Conservation (phyloP, 257 asterid genomes). For the Salvia miltiorrhiza region DNA sequence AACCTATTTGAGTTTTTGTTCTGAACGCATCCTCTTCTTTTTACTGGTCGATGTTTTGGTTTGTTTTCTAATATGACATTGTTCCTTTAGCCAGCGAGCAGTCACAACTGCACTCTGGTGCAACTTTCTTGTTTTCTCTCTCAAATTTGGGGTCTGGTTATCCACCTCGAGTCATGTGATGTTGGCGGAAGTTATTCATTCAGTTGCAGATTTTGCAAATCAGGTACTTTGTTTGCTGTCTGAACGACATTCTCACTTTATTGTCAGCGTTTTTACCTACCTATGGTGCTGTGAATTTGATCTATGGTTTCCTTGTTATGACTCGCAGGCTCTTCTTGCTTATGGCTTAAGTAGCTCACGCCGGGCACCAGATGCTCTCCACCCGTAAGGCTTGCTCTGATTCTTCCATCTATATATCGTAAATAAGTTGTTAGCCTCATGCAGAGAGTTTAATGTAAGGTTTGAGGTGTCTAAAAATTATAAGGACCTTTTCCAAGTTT, state of each 20-base stretch:
- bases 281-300: slow-evolving; percentile 14
- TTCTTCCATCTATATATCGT: background rate
- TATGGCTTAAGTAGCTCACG: slow-evolving; percentile 95
- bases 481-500: background rate
- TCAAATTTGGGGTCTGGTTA: slow-evolving; percentile 94
- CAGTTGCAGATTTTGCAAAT: slow-evolving; percentile 92
- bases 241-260: background rate
- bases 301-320: slow-evolving; percentile 17
- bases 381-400: slow-evolving; percentile 67
- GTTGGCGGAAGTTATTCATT: slow-evolving; percentile 89
- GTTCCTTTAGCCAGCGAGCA: slow-evolving; percentile 78
- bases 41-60: slow-evolving; percentile 8
- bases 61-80: slow-evolving; percentile 18
- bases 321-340: slow-evolving; percentile 82
- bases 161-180: slow-evolving; percentile 94
- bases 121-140: slow-evolving; percentile 93
- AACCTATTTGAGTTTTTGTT: background rate
- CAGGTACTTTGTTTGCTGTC: slow-evolving; percentile 48
- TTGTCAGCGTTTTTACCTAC: slow-evolving; percentile 10
- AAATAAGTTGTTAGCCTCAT: slow-evolving; percentile 2
- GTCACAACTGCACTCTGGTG: slow-evolving; percentile 95
- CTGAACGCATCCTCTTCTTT: slow-evolving; percentile 7
- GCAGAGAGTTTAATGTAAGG: background rate
- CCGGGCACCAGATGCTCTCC: slow-evolving; percentile 96
- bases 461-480: background rate